These are phyloP conservation scores for Ophiostoma novo-ulmi DNA, from an alignment of 2,329 filamentous ascomycete genomes.

Conservation along the genomic window DNA sequence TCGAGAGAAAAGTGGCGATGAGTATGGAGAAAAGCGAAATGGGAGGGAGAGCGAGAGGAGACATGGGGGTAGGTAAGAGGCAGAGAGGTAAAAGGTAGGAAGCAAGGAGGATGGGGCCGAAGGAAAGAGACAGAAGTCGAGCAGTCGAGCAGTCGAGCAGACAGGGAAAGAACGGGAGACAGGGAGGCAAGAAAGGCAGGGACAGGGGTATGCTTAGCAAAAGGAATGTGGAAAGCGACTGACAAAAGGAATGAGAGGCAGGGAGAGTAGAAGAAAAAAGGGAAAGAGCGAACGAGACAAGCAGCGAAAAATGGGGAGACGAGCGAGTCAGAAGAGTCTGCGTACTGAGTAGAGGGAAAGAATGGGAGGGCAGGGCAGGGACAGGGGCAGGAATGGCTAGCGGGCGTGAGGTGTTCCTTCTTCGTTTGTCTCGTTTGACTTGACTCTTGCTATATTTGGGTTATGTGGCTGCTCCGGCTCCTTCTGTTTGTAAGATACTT, in stretches of 20 bases:
- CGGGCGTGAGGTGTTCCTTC: neutral
- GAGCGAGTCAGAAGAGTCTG: constrained; percentile 2
- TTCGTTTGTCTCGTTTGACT: neutral
- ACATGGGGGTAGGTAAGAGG: neutral
- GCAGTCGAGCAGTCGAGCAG: constrained; percentile 3
- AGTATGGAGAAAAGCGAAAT: neutral
- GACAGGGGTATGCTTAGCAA: neutral
- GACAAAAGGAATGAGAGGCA: neutral
- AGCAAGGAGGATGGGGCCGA: constrained; percentile 8
- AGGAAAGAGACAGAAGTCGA: constrained; percentile 5
- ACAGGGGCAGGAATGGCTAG: neutral
- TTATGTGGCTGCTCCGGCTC: no score
- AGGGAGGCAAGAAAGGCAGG: constrained; percentile 12
- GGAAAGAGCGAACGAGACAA: neutral
- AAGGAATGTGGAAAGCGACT: neutral
- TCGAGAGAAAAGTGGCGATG: neutral
- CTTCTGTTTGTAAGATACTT: no score
- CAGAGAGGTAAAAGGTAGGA: neutral
- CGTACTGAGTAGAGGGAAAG: neutral
- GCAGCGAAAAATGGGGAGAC: neutral
- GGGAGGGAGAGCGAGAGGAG: constrained; percentile 1
- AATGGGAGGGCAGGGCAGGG: neutral
- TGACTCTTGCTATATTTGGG: neutral
- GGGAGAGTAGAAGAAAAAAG: neutral
- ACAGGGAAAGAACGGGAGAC: constrained; percentile 13